Conservation (phyloP, 306 rosid genomes). For the Benincasa hispida region DNA sequence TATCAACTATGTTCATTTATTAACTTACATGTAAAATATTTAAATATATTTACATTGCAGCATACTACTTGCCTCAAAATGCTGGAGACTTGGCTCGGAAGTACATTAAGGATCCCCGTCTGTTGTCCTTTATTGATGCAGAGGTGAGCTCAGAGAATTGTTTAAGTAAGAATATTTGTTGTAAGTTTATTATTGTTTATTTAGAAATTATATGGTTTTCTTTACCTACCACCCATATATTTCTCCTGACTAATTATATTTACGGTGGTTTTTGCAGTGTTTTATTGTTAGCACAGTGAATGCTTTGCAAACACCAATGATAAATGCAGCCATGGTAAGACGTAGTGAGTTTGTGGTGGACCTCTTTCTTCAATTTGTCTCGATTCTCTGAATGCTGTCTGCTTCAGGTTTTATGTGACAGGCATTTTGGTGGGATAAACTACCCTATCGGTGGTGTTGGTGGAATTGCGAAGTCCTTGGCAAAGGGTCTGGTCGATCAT, state of each 20-base stretch:
- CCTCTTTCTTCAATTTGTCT: slow-evolving; percentile 1
- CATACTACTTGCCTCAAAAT: slow-evolving; percentile 89
- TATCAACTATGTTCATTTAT: neutral
- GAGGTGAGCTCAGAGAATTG: slow-evolving; percentile 44
- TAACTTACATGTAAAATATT: neutral
- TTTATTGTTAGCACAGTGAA: slow-evolving; percentile 94
- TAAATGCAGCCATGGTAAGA: slow-evolving; percentile 90
- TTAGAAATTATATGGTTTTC: neutral
- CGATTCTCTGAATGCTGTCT: neutral
- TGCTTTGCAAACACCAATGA: slow-evolving; percentile 93
- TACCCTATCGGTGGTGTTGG: slow-evolving; percentile 93
- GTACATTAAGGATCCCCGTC: slow-evolving; percentile 61
- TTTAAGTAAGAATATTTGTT: neutral
- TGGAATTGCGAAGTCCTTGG: slow-evolving; percentile 83
- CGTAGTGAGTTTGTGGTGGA: neutral
- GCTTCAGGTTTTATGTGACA: slow-evolving; percentile 79
- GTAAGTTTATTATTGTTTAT: neutral
- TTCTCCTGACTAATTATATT: slow-evolving; percentile 4
- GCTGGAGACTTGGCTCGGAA: slow-evolving; percentile 87
- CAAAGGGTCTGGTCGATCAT: slow-evolving; percentile 62
- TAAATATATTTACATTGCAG: slow-evolving; percentile 29
- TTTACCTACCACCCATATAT: neutral
- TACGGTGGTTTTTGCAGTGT: slow-evolving; percentile 46
- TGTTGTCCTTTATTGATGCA: slow-evolving; percentile 88
- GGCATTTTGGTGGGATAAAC: slow-evolving; percentile 93